phyloP scores from a whole-genome alignment of 2,329 filamentous ascomycete genomes.

The Fusarium devonianum region DNA sequence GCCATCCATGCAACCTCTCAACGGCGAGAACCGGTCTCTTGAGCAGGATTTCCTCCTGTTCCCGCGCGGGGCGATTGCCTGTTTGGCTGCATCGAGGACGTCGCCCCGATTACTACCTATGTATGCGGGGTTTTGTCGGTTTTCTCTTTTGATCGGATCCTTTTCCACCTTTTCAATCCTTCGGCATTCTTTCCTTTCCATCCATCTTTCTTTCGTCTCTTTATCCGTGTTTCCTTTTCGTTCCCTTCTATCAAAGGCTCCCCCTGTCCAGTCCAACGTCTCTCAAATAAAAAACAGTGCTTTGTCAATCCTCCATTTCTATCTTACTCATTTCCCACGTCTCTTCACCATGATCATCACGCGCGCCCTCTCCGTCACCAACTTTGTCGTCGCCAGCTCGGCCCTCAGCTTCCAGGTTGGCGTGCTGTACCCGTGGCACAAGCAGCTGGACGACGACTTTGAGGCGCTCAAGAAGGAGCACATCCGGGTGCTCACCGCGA shows the following conservation, averaged over 20 bases:
- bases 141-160: constrained; percentile 2
- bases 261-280: background rate
- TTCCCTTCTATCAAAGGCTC: too few relatives aligned
- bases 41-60: constrained; percentile 27
- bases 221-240: constrained; percentile 2
- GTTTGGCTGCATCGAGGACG: constrained; percentile 30
- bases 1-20: constrained; percentile 15
- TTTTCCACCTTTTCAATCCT: constrained; percentile 7
- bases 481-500: constrained; percentile 28
- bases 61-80: constrained; percentile 28
- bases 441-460: constrained; percentile 69
- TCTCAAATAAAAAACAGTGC: constrained; percentile 5
- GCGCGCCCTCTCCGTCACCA: constrained; percentile 41
- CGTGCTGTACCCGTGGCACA: constrained; percentile 75
- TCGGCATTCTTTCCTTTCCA: constrained; percentile 11
- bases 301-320: constrained; percentile 2
- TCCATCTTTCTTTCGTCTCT: constrained; percentile 5
- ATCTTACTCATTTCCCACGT: background rate
- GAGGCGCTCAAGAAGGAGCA: constrained; percentile 40
- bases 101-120: constrained; percentile 24
- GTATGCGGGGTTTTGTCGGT: constrained; percentile 20
- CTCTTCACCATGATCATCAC: constrained; percentile 36
- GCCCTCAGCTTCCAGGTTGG: constrained; percentile 73
- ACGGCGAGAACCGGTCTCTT: constrained; percentile 13
- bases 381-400: constrained; percentile 70